A percentile compares a stretch with the other conserved stretches of the same genome.
phyloP scores from a whole-genome alignment of 2,329 filamentous ascomycete species.

The Chrysoporthe puriensis region DNA sequence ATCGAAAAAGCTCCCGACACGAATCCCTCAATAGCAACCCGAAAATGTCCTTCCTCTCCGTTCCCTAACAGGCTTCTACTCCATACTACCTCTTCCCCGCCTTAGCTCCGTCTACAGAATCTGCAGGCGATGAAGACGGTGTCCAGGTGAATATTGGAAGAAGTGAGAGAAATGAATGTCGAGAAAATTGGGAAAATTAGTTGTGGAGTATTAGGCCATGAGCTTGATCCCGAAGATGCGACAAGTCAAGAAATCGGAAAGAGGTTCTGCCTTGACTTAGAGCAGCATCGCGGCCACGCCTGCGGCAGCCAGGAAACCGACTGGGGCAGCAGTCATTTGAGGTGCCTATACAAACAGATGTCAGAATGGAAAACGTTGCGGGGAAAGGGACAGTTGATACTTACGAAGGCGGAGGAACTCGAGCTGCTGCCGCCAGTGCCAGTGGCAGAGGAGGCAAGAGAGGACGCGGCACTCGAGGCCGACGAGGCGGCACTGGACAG shows the following conservation, averaged over 20 bases:
- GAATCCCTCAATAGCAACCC: slow-evolving; percentile 22
- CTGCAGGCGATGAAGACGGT: slow-evolving; percentile 17
- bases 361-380: slow-evolving; percentile 19
- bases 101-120: slow-evolving; percentile 11
- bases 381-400: slow-evolving; percentile 20
- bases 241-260: slow-evolving; percentile 8
- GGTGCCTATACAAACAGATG: slow-evolving; percentile 35
- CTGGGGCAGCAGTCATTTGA: slow-evolving; percentile 49
- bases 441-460: slow-evolving; percentile 30
- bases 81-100: slow-evolving; percentile 13
- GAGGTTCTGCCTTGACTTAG: slow-evolving; percentile 39
- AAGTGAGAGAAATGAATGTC: slow-evolving; percentile 20
- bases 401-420: slow-evolving; percentile 34
- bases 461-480: slow-evolving; percentile 5
- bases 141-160: slow-evolving; percentile 14
- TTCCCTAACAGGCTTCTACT: slow-evolving; percentile 5
- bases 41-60: slow-evolving; percentile 23
- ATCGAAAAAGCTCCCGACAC: slow-evolving; percentile 21
- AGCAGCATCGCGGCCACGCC: slow-evolving; percentile 54
- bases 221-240: slow-evolving; percentile 11
- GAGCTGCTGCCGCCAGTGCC: slow-evolving; percentile 30
- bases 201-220: slow-evolving; percentile 22
- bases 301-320: slow-evolving; percentile 52
- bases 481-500: slow-evolving; percentile 33
- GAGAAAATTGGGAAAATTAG: slow-evolving; percentile 18